These are phyloP conservation scores for Solanum virginianum DNA, from an alignment of 257 asterid genomes.

Conservation along the genomic window DNA sequence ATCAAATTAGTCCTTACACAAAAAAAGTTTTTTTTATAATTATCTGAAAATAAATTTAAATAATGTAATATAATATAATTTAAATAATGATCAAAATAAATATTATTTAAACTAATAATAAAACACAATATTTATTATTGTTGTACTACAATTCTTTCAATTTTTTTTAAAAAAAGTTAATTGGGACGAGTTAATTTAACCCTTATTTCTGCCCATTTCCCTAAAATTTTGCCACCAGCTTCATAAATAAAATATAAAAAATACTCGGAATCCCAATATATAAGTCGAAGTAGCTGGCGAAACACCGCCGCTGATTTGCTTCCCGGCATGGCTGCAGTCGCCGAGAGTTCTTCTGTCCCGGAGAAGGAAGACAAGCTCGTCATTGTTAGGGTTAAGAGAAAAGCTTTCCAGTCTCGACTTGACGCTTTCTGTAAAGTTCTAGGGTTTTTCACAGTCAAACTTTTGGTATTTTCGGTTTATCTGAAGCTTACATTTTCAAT, in stretches of 20 bases:
- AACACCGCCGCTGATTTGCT: not conserved
- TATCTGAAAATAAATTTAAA: no score
- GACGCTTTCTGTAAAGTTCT: constrained; percentile 67
- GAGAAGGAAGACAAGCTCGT: constrained; percentile 40
- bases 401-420: constrained; percentile 36
- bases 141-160: no score
- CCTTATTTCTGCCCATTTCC: not conserved
- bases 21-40: no score
- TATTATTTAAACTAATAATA: no score
- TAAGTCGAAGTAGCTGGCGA: not conserved
- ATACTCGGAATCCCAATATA: not conserved
- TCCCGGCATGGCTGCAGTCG: constrained; percentile 29
- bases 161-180: no score
- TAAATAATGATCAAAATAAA: no score
- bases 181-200: not conserved
- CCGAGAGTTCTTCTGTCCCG: constrained; percentile 23
- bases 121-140: no score
- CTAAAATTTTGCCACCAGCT: not conserved
- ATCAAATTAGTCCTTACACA: no score
- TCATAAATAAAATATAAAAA: not conserved
- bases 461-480: not conserved
- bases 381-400: constrained; percentile 84
- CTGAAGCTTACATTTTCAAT: not conserved
- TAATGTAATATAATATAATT: no score
- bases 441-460: not conserved